A percentile compares a stretch with the other conserved stretches of the same genome.
phyloP scores from a whole-genome alignment of 192 early-diverging fungal species.

The Coemansia sp. region DNA sequence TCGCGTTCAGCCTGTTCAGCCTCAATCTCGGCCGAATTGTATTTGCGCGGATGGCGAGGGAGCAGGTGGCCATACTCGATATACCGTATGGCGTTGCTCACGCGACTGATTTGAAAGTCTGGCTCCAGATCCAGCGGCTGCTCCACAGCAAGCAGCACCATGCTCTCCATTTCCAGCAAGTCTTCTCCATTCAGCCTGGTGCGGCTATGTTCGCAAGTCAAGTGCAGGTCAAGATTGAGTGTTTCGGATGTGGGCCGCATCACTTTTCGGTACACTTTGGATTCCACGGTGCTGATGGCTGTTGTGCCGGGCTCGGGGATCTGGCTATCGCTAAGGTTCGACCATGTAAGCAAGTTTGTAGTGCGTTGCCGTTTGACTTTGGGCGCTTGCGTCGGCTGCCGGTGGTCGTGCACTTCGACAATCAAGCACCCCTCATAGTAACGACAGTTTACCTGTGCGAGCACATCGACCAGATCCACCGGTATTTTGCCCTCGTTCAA shows the following conservation, averaged over 20 bases:
- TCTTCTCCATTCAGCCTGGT: slow-evolving; percentile 55
- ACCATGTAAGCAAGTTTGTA: slow-evolving; percentile 35
- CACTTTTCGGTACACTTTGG: slow-evolving; percentile 39
- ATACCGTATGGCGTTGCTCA: slow-evolving; percentile 67
- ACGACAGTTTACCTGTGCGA: slow-evolving; percentile 56
- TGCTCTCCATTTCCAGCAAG: slow-evolving; percentile 63
- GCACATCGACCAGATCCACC: slow-evolving; percentile 65
- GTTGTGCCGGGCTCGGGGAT: slow-evolving; percentile 8
- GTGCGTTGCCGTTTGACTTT: slow-evolving; percentile 23
- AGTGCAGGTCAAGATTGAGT: slow-evolving; percentile 31
- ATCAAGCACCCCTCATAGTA: slow-evolving; percentile 62
- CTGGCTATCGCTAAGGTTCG: slow-evolving; percentile 11
- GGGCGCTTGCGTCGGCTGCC: slow-evolving; percentile 43
- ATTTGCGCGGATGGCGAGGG: slow-evolving; percentile 61
- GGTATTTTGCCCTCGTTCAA: slow-evolving; percentile 59
- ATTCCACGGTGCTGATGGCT: neutral
- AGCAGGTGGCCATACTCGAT: slow-evolving; percentile 54
- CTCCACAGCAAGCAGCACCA: slow-evolving; percentile 65
- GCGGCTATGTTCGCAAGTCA: slow-evolving; percentile 42
- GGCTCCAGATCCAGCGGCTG: slow-evolving; percentile 68
- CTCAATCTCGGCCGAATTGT: slow-evolving; percentile 69
- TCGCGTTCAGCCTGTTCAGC: slow-evolving; percentile 65
- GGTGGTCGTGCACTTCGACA: slow-evolving; percentile 68
- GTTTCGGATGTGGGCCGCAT: slow-evolving; percentile 51
- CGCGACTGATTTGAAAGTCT: slow-evolving; percentile 62